Percentiles rank a stretch among this genome's conserved stretches.
phyloP scores from a whole-genome alignment of 495 filamentous ascomycete species.

The Cetradonia linearis region DNA sequence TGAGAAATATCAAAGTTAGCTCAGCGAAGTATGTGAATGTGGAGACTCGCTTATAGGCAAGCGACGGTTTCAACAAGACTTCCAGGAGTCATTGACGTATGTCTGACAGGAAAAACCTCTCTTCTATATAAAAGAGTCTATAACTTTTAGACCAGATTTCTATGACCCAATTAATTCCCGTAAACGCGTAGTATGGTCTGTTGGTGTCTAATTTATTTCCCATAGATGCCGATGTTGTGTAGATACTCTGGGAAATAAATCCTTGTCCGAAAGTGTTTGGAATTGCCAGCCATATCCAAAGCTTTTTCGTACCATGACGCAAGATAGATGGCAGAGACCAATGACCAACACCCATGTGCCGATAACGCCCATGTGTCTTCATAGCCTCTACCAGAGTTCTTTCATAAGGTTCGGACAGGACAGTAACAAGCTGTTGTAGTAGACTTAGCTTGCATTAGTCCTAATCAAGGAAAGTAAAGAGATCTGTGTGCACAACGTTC shows the following conservation, averaged over 20 bases:
- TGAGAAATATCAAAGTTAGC: no score
- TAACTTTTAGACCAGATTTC: not conserved
- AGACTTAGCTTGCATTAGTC: conserved; percentile 12
- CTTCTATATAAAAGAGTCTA: not conserved
- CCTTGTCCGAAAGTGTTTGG: not conserved
- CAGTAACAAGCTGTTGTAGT: not conserved
- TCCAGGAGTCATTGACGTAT: no score
- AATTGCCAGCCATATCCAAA: not conserved
- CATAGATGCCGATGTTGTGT: not conserved
- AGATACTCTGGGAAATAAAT: not conserved
- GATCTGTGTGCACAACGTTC: conserved; percentile 86
- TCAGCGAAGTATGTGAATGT: no score
- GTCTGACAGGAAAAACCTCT: not conserved
- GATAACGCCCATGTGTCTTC: not conserved
- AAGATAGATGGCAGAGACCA: not conserved
- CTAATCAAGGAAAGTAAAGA: conserved; percentile 59
- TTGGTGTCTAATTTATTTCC: not conserved
- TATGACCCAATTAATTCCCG: no score
- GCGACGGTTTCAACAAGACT: no score
- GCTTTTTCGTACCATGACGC: not conserved
- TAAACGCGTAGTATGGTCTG: not conserved
- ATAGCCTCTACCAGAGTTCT: not conserved
- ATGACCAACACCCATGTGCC: not conserved
- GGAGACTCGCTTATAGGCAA: no score
- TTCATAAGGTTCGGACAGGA: not conserved